These are phyloP conservation scores for Linaria vulgaris DNA, from an alignment of 257 asterid species.

Conservation along the genomic window DNA sequence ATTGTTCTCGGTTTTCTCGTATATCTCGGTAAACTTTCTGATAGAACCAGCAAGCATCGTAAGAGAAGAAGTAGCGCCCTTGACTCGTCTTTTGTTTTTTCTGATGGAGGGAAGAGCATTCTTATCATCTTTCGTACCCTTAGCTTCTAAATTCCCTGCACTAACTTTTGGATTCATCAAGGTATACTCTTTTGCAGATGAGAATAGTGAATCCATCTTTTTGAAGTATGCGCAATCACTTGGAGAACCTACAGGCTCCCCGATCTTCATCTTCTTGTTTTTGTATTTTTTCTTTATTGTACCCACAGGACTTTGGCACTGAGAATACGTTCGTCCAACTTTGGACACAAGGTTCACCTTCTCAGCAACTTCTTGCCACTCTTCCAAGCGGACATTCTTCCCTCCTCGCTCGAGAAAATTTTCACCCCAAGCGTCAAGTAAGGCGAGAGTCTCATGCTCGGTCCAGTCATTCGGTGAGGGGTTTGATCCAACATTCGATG, in stretches of 20 bases:
- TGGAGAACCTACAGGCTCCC: constrained; percentile 24
- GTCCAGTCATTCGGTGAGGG: too few relatives aligned
- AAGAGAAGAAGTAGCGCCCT: constrained; percentile 34
- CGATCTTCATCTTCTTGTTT: constrained; percentile 68
- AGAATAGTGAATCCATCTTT: constrained; percentile 64
- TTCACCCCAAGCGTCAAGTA: constrained; percentile 92
- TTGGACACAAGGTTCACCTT: constrained; percentile 64
- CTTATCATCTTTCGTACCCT: too few relatives aligned
- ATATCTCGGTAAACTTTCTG: constrained; percentile 63
- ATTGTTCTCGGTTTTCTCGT: constrained; percentile 76
- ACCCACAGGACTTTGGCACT: constrained; percentile 84
- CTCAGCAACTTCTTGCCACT: constrained; percentile 93
- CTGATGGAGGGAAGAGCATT: constrained; percentile 21
- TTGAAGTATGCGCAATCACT: constrained; percentile 80
- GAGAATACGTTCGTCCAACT: too few relatives aligned
- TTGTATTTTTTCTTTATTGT: constrained; percentile 93
- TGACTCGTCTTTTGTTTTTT: constrained; percentile 31
- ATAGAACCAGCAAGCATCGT: constrained; percentile 79
- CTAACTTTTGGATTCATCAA: too few relatives aligned
- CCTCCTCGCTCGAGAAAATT: constrained; percentile 81
- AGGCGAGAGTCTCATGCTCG: too few relatives aligned
- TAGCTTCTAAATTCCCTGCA: too few relatives aligned
- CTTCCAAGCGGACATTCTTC: constrained; percentile 87
- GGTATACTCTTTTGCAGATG: too few relatives aligned
- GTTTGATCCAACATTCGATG: too few relatives aligned